Conservation (phyloP, 495 filamentous ascomycete genomes). For the Trichoderma virens region DNA sequence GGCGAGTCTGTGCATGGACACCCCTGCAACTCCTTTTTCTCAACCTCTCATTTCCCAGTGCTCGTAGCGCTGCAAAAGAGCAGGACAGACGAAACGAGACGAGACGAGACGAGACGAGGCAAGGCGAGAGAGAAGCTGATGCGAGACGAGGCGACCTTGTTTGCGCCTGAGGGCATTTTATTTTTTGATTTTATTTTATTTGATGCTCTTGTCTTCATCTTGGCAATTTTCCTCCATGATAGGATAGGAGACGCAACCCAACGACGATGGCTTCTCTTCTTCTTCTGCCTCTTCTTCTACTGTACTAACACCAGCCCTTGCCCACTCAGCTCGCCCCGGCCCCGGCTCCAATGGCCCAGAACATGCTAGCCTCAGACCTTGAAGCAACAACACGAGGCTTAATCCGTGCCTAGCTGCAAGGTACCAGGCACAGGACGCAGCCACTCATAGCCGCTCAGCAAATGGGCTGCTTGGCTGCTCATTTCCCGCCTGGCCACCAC, state of each 20-base stretch:
- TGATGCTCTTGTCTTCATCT: too few species aligned
- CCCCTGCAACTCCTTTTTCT: neutral
- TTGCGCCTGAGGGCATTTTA: too few species aligned
- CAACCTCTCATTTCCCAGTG: neutral
- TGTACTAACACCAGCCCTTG: too few species aligned
- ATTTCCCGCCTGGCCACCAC: neutral
- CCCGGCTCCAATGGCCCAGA: neutral
- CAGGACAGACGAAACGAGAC: neutral
- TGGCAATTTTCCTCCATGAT: too few species aligned
- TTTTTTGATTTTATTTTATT: too few species aligned
- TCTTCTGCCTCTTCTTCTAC: too few species aligned
- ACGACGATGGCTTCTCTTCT: too few species aligned
- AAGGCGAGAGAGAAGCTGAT: neutral
- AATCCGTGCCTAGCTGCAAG: neutral
- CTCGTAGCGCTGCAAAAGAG: too few species aligned
- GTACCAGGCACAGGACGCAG: neutral
- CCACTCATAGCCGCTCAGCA: neutral
- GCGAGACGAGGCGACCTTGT: too few species aligned
- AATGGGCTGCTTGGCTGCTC: neutral
- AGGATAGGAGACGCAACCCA: too few species aligned
- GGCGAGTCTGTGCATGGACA: too few species aligned
- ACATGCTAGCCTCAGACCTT: neutral
- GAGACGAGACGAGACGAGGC: neutral
- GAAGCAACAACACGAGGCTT: neutral
- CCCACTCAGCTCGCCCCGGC: neutral